Evolutionary conservation across 345 rosid genomes (phyloP).

Genomic region (Eucalyptus sp.): DNA sequence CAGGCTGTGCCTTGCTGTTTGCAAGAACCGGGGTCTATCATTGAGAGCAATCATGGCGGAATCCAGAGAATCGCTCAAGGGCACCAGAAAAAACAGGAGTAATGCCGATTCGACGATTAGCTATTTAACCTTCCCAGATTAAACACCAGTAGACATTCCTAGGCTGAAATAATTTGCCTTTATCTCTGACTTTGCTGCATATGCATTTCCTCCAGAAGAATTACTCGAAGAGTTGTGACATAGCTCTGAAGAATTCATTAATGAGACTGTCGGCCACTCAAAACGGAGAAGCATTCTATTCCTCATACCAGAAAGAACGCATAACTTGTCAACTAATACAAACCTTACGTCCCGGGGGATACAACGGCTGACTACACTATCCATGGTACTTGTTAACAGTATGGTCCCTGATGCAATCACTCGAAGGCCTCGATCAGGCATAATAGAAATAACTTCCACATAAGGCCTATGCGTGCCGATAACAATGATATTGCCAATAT

Average conservation of each 20-base stretch:
- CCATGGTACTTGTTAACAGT: constrained; percentile 47
- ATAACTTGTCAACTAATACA: constrained; percentile 63
- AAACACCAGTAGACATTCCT: constrained; percentile 8
- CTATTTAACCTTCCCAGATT: constrained; percentile 26
- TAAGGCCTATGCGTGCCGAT: constrained; percentile 93
- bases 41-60: constrained; percentile 80
- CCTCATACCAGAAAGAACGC: constrained; percentile 81
- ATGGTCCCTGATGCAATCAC: constrained; percentile 71
- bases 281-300: constrained; percentile 97
- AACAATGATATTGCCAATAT: constrained; percentile 52
- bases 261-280: constrained; percentile 64
- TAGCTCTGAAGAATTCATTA: constrained; percentile 12
- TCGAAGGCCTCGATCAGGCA: constrained; percentile 48
- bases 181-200: background rate
- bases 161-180: constrained; percentile 8
- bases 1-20: constrained; percentile 85
- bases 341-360: constrained; percentile 94
- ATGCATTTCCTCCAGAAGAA: constrained; percentile 10
- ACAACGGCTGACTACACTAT: constrained; percentile 64
- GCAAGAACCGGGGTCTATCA: constrained; percentile 92
- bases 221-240: constrained; percentile 6
- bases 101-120: constrained; percentile 79
- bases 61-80: constrained; percentile 64
- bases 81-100: constrained; percentile 96
- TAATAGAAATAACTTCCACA: constrained; percentile 71